Percentiles rank a stretch among this genome's conserved stretches.
Conservation (phyloP, 2,329 filamentous ascomycete species). For the Corynespora cassiicola region DNA sequence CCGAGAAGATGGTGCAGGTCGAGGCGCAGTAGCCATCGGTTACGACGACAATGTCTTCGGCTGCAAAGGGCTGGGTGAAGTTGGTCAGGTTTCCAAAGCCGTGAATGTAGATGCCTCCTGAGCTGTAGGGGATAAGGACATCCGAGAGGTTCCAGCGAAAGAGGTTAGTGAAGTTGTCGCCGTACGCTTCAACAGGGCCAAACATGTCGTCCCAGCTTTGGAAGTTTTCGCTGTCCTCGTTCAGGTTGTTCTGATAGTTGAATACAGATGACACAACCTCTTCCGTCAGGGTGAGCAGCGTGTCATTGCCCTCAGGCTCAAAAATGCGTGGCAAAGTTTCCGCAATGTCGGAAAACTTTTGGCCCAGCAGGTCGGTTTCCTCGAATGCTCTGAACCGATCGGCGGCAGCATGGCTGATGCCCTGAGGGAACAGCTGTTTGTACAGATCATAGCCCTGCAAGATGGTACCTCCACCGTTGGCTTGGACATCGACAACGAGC, state of each 20-base stretch:
- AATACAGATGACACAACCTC: slow-evolving; percentile 50
- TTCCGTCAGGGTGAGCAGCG: slow-evolving; percentile 35
- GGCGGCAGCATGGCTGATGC: slow-evolving; percentile 56
- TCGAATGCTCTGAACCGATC: slow-evolving; percentile 60
- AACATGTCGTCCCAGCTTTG: slow-evolving; percentile 55
- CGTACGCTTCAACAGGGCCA: slow-evolving; percentile 50
- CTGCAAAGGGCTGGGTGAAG: slow-evolving; percentile 61
- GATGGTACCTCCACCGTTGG: slow-evolving; percentile 66
- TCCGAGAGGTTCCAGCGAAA: slow-evolving; percentile 60
- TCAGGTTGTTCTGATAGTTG: slow-evolving; percentile 55
- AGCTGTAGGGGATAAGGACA: slow-evolving; percentile 43
- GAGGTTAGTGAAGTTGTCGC: slow-evolving; percentile 64
- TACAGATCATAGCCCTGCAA: slow-evolving; percentile 69
- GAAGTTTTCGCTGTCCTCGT: slow-evolving; percentile 58
- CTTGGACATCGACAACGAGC: slow-evolving; percentile 65
- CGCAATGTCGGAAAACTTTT: slow-evolving; percentile 45
- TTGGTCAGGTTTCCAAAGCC: slow-evolving; percentile 45
- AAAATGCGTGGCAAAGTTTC: slow-evolving; percentile 35
- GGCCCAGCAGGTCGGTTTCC: slow-evolving; percentile 52
- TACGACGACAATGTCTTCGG: slow-evolving; percentile 65
- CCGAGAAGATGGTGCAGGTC: slow-evolving; percentile 65
- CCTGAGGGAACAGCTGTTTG: slow-evolving; percentile 60
- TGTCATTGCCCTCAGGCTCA: slow-evolving; percentile 40
- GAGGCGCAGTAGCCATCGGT: slow-evolving; percentile 63
- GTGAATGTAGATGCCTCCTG: slow-evolving; percentile 40